Base-by-base conservation (phyloP, 2,329 filamentous ascomycete species). In the Cercospora janseana region DNA sequence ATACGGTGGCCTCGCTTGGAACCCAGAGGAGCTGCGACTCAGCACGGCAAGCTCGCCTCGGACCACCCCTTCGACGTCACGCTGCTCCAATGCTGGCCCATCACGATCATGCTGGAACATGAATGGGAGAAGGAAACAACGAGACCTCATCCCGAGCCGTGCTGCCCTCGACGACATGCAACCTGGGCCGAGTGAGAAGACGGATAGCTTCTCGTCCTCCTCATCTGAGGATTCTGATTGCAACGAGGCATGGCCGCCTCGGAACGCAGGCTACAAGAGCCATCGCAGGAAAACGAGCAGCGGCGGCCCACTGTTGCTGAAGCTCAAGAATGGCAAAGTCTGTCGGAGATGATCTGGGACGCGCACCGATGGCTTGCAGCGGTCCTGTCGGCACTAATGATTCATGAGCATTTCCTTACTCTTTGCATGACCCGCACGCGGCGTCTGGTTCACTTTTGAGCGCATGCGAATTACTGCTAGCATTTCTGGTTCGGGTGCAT, bases 1-100 rank as follows among this genome's bases (percentile, higher is more conserved):
- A 8, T 47, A 47, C 24, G 44, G 44, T 10, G n/a, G 26, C 8
- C 32, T 47, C 10, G 44, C 44, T 15, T 47, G 44, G 44, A 21
- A 47, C 16, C 44, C 44, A 3, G 32, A 47, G 12, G 44, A 47
- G 6, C 29, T 37, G 6, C 16, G 9, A 6, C 21, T 12, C 20
- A 32, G 24, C 16, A 42, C 8, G 4, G 15, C 12, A 15, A 6
- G n/a, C 35, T 37, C 35, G 8, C 13, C 35, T 6, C 9, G 20
- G 4, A 15, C 35, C 6, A 38, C 20, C 6, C 35, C 35, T 24
- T 38, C 35, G 2, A 13, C 35, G 23, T 38, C 35, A 7, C n/a
- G 10, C 15, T 13, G 20, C 12, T 5, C 12, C 18, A 8, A 12
- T 12, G 16, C 18, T 24, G 13, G 20, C 6, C 26, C 35, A 20